A percentile compares a stretch with the other conserved stretches of the same genome.
phyloP scores from a whole-genome alignment of 345 rosid genomes.

The Carallia brachiata region DNA sequence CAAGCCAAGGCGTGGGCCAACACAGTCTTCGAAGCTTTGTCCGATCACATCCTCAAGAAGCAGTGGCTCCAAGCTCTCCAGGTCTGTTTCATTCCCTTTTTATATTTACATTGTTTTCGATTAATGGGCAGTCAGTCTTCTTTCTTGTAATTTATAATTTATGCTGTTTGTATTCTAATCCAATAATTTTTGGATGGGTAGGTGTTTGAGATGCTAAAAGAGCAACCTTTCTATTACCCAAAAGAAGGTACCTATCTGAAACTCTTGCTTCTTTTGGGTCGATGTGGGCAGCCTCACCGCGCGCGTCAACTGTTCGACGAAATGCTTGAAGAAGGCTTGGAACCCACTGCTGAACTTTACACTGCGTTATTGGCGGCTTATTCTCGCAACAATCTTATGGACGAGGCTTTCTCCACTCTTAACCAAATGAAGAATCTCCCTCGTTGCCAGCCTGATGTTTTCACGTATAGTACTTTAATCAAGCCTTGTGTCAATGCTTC shows the following conservation, averaged over 20 bases:
- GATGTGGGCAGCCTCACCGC: slow-evolving; percentile 55
- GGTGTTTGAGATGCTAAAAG: slow-evolving; percentile 71
- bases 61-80: slow-evolving; percentile 80
- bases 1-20: slow-evolving; percentile 71
- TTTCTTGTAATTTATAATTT: too few relatives aligned
- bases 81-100: slow-evolving; percentile 28
- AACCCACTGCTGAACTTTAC: slow-evolving; percentile 67
- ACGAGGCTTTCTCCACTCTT: slow-evolving; percentile 61
- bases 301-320: slow-evolving; percentile 70
- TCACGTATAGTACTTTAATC: slow-evolving; percentile 66
- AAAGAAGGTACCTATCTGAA: slow-evolving; percentile 85
- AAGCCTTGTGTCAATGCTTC: slow-evolving; percentile 69
- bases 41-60: slow-evolving; percentile 69
- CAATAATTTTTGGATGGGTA: slow-evolving; percentile 9
- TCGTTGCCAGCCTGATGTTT: slow-evolving; percentile 75
- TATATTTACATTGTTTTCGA: not conserved
- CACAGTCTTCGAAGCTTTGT: slow-evolving; percentile 78
- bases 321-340: slow-evolving; percentile 78
- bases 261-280: slow-evolving; percentile 70
- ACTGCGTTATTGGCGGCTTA: slow-evolving; percentile 77
- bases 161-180: too few relatives aligned
- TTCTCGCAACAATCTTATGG: slow-evolving; percentile 60
- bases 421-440: slow-evolving; percentile 66
- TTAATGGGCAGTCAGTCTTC: not conserved
- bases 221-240: slow-evolving; percentile 70